Base-by-base conservation (phyloP, 2,329 filamentous ascomycete genomes). In the Stemphylium lycopersici region DNA sequence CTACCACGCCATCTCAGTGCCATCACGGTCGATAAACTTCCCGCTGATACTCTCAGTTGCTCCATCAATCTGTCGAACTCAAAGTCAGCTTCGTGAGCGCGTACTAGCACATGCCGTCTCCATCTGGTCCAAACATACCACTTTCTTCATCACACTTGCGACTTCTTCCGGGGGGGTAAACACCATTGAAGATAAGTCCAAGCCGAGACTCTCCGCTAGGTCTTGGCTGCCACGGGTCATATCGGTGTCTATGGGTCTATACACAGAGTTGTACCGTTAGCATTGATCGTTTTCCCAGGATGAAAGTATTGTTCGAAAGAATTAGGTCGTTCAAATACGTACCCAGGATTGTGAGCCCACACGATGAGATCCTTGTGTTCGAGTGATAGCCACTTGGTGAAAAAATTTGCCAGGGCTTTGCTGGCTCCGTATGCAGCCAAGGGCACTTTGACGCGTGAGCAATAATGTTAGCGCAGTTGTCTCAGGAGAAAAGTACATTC, bases 321-420 rank as follows among this genome's bases (percentile, higher is more conserved):
- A 24, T 18, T 22, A 20, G 12, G 10, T 6, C 11, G 3, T 15
- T 13, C 15, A 40, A 12, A 15, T 32, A 60, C 52, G 11, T 18
- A 65, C 59, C 63, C 61, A 4, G 63, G 62, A 49, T 65, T 41
- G 33, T 58, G 49, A 2, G 53, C 39, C 49, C 49, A 65, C n/a
- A 56, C 29, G 1, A 58, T n/a, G 2, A 62, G 29, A 8, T 62
- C 58, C 34, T 55, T 47, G 33, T 56, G 51, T 43, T 66, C 63
- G 8, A 55, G 20, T 6, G 62, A 40, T 3, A 66, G 37, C 62
- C 62, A 62, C 44, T 48, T 62, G 40, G 62, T 42, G 13, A 65
- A 41, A 18, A 53, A 66, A 8, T 65, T 63, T 2, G n/a, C 54
- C 7, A 66, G 15, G 12, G 55, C 58, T 33, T 66, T 66, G 29